Evolutionary conservation across 177 flowering plant genomes (phyloP).

Genomic region (Vitis hybrid): DNA sequence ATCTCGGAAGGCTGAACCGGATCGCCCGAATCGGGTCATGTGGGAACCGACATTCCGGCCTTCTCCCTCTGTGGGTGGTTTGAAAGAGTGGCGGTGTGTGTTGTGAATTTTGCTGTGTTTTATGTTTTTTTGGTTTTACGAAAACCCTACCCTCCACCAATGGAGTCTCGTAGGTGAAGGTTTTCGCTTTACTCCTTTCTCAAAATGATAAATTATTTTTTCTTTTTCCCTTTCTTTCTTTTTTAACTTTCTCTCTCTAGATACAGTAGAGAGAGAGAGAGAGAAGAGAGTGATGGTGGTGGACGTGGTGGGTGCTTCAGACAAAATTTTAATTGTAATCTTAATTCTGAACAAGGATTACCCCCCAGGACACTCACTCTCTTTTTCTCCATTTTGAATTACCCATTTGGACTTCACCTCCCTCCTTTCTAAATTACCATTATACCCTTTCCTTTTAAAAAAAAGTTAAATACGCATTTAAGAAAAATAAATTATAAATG

Average conservation of each 20-base stretch:
- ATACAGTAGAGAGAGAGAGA: conserved; percentile 24
- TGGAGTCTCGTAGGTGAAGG: conserved; percentile 11
- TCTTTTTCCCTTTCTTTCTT: conserved; percentile 6
- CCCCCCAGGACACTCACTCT: conserved; percentile 6
- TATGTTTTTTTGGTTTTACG: conserved; percentile 12
- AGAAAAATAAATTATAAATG: too few relatives aligned
- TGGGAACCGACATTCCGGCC: conserved; percentile 21
- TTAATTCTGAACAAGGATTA: not conserved
- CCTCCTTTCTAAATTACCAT: not conserved
- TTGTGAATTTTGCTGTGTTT: not conserved
- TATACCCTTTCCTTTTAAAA: too few relatives aligned
- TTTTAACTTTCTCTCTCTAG: conserved; percentile 26
- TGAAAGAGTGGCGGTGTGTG: not conserved
- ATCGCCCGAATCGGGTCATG: conserved; percentile 30
- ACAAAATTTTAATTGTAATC: conserved; percentile 14
- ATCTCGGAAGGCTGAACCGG: conserved; percentile 35
- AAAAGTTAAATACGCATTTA: too few relatives aligned
- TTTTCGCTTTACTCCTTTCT: conserved; percentile 31
- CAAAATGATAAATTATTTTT: conserved; percentile 3
- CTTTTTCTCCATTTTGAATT: not conserved
- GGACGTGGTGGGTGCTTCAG: conserved; percentile 3
- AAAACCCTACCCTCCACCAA: conserved; percentile 23
- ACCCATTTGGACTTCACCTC: not conserved
- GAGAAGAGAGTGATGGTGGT: conserved; percentile 7
- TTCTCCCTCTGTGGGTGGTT: not conserved